Percentiles rank a stretch among this genome's conserved stretches.
Conservation (phyloP, 495 filamentous ascomycete genomes). For the Elasticomyces elasticus region DNA sequence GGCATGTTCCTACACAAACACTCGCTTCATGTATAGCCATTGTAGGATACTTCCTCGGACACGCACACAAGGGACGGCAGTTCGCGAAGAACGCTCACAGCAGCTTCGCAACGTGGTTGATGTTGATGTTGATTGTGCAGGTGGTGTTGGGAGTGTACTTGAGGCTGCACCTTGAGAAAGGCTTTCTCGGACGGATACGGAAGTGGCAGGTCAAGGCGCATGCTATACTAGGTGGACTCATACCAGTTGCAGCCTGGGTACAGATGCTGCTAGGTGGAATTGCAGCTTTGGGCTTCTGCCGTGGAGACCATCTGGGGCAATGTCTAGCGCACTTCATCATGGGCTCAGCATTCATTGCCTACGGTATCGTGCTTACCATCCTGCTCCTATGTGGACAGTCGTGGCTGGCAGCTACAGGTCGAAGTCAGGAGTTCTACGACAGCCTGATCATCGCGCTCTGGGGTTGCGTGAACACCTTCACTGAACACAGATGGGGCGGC, state of each 20-base stretch:
- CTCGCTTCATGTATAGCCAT: constrained; percentile 65
- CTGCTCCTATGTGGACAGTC: constrained; percentile 78
- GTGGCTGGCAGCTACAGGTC: constrained; percentile 74
- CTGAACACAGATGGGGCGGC: constrained; percentile 87
- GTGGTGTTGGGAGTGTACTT: constrained; percentile 76
- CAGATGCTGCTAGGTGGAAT: constrained; percentile 98
- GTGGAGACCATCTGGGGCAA: constrained; percentile 82
- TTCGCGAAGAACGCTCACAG: constrained; percentile 80
- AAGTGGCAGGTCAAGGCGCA: constrained; percentile 61
- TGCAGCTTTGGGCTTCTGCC: constrained; percentile 86
- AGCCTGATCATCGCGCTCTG: constrained; percentile 80
- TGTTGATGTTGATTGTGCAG: constrained; percentile 68
- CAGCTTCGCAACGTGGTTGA: constrained; percentile 65
- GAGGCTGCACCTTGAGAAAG: constrained; percentile 76
- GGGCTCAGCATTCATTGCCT: constrained; percentile 92
- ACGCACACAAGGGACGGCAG: constrained; percentile 77
- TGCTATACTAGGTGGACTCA: constrained; percentile 70
- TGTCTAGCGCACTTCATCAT: constrained; percentile 97
- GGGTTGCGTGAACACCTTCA: constrained; percentile 97
- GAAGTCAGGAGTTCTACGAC: constrained; percentile 96
- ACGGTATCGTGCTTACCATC: constrained; percentile 79
- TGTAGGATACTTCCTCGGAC: constrained; percentile 81
- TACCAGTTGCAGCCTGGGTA: constrained; percentile 80
- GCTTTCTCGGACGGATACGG: constrained; percentile 69
- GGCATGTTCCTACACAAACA: constrained; percentile 87